Conservation (phyloP, 2,329 filamentous ascomycete genomes). For the Tolypocladium cylindrosporum region DNA sequence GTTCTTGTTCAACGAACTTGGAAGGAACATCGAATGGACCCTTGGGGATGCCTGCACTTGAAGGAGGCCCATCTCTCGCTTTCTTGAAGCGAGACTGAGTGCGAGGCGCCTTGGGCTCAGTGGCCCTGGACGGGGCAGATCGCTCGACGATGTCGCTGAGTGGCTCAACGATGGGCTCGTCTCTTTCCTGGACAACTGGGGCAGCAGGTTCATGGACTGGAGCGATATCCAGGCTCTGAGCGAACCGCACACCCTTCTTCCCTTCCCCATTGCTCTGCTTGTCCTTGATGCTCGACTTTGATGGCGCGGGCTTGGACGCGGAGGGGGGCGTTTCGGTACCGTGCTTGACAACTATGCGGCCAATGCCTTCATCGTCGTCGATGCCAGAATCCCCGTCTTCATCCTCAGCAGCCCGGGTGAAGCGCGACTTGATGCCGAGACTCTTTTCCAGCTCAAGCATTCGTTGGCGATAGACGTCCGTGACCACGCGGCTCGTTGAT, state of each 20-base stretch:
- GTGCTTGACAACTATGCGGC: conserved; percentile 41
- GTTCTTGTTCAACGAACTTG: conserved; percentile 26
- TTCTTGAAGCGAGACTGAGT: conserved; percentile 45
- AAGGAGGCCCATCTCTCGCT: conserved; percentile 14
- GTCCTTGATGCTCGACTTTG: conserved; percentile 24
- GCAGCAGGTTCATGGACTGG: conserved; percentile 17
- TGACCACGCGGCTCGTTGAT: conserved; percentile 55
- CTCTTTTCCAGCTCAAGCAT: conserved; percentile 82
- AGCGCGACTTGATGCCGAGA: conserved; percentile 49
- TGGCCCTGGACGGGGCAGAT: conserved; percentile 13
- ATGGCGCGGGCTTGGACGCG: conserved; percentile 10
- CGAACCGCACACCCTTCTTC: conserved; percentile 75
- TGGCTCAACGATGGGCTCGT: conserved; percentile 31
- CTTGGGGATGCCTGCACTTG: conserved; percentile 17
- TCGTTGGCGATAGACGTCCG: conserved; percentile 64
- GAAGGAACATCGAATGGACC: conserved; percentile 34
- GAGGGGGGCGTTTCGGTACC: conserved; percentile 10
- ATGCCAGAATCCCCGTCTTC: conserved; percentile 24
- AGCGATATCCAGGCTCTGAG: conserved; percentile 63
- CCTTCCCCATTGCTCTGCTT: conserved; percentile 12
- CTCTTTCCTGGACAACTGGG: conserved; percentile 10
- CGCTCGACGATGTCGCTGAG: conserved; percentile 45
- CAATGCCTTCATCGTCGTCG: conserved; percentile 41
- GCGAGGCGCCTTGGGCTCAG: conserved; percentile 20
- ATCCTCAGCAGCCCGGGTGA: conserved; percentile 42